Evolutionary conservation across 192 early-diverging fungal species (phyloP), one percentile per base, ranked within the genome.

Genomic region (Funneliformis geosporum): DNA sequence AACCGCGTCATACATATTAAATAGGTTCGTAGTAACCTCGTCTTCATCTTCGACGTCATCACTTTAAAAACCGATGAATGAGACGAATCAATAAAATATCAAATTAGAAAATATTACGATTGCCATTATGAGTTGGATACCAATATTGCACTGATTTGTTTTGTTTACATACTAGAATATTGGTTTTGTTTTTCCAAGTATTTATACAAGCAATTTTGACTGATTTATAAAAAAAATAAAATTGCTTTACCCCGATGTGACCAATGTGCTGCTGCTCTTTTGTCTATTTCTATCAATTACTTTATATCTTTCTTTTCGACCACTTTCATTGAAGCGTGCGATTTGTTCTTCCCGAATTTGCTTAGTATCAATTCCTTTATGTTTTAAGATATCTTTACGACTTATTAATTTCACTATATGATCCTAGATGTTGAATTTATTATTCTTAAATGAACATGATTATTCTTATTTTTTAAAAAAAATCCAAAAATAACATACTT

Each of bases 1-100:
- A 39, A 93, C 84, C 9, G 91, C 92, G 61, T 93, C 92, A 46
- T 88, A 91, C 85, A 93, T 88, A 23, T 89, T 84, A 75, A 93
- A 88, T 12, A 86, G 69, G 10, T 86, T 85, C 25, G 80, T 60
- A 0, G 81, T 76, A 25, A 85, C 78, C 42, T 87, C 81, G 8
- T 90, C 88, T 8, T 83, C 59, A 39, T 79, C 82, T 62, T 83
- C 75, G 25, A 60, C 47, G 16, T 80, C 80, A 42, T 50, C 43
- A 47, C 71, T 73, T 16, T 33, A 2, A 55, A 46, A 73, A 27
- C n/a, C 23, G 10, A 47, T 39, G 21, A 33, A 2, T 21, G 25
- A 75, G 67, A 33, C 38, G 4, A 18, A 6, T 46, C 16, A 39
- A 8, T 21, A 25, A 76, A 46, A 50, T 16, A 27, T 12, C 8